Conservation (phyloP, 2,329 filamentous ascomycete species). For the Botrytis byssoidea region DNA sequence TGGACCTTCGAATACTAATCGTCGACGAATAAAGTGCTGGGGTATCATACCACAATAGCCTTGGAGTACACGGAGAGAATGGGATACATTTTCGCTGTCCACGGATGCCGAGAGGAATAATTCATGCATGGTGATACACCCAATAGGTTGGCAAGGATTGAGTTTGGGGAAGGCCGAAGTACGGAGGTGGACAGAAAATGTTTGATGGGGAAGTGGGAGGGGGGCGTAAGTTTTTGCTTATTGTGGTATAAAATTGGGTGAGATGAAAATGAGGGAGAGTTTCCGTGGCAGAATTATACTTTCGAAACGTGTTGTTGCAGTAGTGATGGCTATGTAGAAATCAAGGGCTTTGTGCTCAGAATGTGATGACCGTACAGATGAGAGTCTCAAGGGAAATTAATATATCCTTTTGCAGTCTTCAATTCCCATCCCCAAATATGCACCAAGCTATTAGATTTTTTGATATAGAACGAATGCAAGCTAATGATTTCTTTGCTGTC, state of each 20-base stretch:
- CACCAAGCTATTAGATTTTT: background rate
- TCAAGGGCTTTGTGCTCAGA: background rate
- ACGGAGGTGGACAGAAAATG: background rate
- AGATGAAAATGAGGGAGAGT: background rate
- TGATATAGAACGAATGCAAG: background rate
- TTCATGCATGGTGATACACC: slow-evolving; percentile 52
- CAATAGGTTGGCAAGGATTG: slow-evolving; percentile 4
- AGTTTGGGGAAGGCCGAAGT: slow-evolving; percentile 11
- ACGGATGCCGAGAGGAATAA: slow-evolving; percentile 57
- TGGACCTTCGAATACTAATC: slow-evolving; percentile 53
- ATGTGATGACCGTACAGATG: background rate
- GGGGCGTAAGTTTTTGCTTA: slow-evolving; percentile 9
- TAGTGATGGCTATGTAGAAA: background rate
- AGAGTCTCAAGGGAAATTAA: background rate
- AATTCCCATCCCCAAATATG: too few relatives aligned
- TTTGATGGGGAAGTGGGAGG: background rate
- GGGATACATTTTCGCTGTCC: slow-evolving; percentile 49
- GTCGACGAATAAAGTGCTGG: slow-evolving; percentile 49
- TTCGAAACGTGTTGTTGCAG: background rate
- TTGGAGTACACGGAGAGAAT: slow-evolving; percentile 53
- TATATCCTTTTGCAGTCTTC: background rate
- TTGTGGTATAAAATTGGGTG: background rate
- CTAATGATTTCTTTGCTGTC: background rate
- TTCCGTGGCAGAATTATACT: background rate
- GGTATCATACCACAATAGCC: slow-evolving; percentile 58